Percentiles rank a stretch among this genome's conserved stretches.
These are phyloP conservation scores for Balansia obtecta DNA, from an alignment of 2,329 filamentous ascomycete species.

Conservation along the genomic window DNA sequence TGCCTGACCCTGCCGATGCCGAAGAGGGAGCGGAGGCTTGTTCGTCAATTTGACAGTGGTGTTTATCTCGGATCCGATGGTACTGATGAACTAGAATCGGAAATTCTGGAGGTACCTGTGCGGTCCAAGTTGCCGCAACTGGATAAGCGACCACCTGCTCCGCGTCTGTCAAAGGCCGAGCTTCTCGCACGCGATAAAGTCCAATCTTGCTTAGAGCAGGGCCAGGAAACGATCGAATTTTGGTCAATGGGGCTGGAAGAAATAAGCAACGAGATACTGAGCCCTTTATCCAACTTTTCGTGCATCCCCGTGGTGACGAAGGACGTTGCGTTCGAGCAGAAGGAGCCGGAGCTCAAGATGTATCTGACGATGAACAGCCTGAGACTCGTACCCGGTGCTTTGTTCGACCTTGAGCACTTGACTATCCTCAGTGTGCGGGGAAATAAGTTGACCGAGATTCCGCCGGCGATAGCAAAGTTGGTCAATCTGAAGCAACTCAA, in stretches of 20 bases:
- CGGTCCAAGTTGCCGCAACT: constrained; percentile 27
- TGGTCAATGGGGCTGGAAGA: constrained; percentile 41
- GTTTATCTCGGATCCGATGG: constrained; percentile 55
- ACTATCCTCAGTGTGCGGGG: constrained; percentile 54
- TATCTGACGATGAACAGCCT: constrained; percentile 50
- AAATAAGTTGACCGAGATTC: constrained; percentile 49
- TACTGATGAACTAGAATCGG: constrained; percentile 25
- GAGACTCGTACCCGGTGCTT: constrained; percentile 39
- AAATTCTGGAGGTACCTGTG: constrained; percentile 18
- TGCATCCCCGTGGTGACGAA: constrained; percentile 41
- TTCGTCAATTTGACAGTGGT: constrained; percentile 53
- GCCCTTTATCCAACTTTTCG: constrained; percentile 41
- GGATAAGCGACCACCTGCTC: constrained; percentile 15
- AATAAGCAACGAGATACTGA: constrained; percentile 44
- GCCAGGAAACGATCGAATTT: constrained; percentile 47
- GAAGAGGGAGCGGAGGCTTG: constrained; percentile 35
- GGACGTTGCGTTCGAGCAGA: constrained; percentile 46
- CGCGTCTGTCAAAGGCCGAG: constrained; percentile 28
- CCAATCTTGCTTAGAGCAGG: constrained; percentile 41
- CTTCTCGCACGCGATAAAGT: constrained; percentile 33
- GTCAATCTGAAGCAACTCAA: constrained; percentile 50
- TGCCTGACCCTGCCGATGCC: constrained; percentile 21
- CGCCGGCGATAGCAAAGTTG: constrained; percentile 45
- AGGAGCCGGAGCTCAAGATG: constrained; percentile 46
- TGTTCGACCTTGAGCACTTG: constrained; percentile 50